phyloP scores from a whole-genome alignment of 1,139 yeast species.

The Scheffersomyces quercinus region DNA sequence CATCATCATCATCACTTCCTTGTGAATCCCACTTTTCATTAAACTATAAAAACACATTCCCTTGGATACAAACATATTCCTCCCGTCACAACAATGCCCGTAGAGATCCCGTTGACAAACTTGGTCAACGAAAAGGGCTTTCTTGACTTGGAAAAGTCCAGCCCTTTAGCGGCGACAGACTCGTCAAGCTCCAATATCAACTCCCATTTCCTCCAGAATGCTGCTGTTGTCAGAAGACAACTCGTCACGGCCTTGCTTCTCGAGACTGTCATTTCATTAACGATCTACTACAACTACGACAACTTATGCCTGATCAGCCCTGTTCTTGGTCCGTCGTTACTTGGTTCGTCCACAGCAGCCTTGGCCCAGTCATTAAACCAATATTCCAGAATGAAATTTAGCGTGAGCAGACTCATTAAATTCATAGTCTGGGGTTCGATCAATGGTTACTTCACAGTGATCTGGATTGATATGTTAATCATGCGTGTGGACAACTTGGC shows the following conservation, averaged over 20 bases:
- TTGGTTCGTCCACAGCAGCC: slow-evolving; percentile 53
- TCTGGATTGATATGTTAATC: slow-evolving; percentile 58
- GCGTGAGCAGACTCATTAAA: slow-evolving; percentile 43
- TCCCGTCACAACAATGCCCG: no score
- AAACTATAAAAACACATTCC: no score
- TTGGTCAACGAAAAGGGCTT: no score
- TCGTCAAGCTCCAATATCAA: slow-evolving; percentile 4
- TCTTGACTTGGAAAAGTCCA: slow-evolving; percentile 11
- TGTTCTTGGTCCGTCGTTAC: slow-evolving; percentile 36
- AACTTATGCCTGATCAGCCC: slow-evolving; percentile 2
- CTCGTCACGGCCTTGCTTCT: slow-evolving; percentile 16
- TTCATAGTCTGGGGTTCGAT: slow-evolving; percentile 63
- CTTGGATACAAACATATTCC: no score
- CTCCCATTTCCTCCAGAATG: slow-evolving; percentile 5
- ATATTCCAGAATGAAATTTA: slow-evolving; percentile 40
- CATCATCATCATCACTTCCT: no score
- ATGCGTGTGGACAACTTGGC: slow-evolving; percentile 31
- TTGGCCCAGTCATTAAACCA: slow-evolving; percentile 62
- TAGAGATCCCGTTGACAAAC: no score
- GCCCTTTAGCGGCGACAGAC: slow-evolving; percentile 8
- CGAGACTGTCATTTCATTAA: slow-evolving; percentile 24
- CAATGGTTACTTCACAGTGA: slow-evolving; percentile 55
- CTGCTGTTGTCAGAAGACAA: slow-evolving; percentile 3
- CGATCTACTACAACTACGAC: slow-evolving; percentile 31
- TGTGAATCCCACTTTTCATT: no score